Evolutionary conservation across 1,284 basidiomycete species (phyloP), one percentile per base, ranked within the genome.

Genomic region (Pisolithus thermaeus): DNA sequence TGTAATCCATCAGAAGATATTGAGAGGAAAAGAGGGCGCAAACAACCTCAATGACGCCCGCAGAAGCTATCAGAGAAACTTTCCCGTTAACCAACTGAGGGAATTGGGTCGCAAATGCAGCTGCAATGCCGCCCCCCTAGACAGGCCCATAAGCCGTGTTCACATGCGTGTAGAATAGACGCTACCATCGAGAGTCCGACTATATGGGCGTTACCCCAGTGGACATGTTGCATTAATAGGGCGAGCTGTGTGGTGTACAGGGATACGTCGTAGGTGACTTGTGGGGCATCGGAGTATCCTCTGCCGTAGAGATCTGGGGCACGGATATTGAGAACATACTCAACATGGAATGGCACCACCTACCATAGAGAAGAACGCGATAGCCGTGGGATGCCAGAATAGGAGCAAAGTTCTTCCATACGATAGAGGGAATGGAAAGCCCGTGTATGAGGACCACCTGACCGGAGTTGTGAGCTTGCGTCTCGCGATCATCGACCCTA

Each of bases 371-470:
- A 23, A 90, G 73, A 49, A 90, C 81, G 50, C 83, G 82, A 70
- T 79, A 86, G n/a, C 87, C 87, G 53, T 69, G 72, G 7, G 74
- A 68, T 14, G 78, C 81, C 2, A 89, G 76, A 44, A 69, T 68
- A 1, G 84, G 82, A 1, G 82, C 83, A 22, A 90, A 74, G 46
- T 86, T 80, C 59, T 79, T 82, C 84, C 85, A 90, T 49, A 89
- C 76, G 46, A 88, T 79, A 22, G 83, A 73, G 7, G 87, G 87
- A 30, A 88, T 78, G 9, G 84, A 87, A n/a, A 89, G 74, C 8
- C 87, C 87, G 56, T 89, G 84, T 7, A 90, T 81, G n/a, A 90
- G 73, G 11, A 86, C 79, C 32, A 90, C 72, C 86, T 89, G 52
- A 30, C 7, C 12, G 44, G 9, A 40, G 43, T 8, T 6, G n/a